phyloP scores from a whole-genome alignment of 1,284 basidiomycete genomes.

The Paramarasmius palmivorus region DNA sequence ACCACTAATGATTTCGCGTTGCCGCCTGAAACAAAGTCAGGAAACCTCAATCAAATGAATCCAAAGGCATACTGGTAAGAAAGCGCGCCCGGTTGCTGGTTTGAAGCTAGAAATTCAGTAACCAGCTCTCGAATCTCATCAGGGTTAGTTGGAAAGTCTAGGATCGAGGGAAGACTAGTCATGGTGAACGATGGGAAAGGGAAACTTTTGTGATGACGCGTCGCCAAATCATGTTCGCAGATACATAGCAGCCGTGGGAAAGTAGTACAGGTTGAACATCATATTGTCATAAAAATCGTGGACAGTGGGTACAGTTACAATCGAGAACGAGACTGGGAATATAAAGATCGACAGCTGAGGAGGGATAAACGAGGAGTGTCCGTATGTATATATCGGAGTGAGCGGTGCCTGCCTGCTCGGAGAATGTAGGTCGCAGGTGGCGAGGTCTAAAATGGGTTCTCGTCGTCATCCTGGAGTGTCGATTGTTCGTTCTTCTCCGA shows the following conservation, averaged over 20 bases:
- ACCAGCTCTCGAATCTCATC: conserved; percentile 12
- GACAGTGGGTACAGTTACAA: conserved; percentile 1
- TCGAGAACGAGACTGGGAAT: not conserved
- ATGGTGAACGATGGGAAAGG: conserved; percentile 1
- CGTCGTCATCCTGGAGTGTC: conserved; percentile 54
- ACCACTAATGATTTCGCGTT: conserved; percentile 28
- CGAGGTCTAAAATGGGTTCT: conserved; percentile 57
- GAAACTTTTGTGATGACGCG: conserved; percentile 5
- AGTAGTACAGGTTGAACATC: not conserved
- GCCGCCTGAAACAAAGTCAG: conserved; percentile 30
- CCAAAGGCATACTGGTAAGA: conserved; percentile 7
- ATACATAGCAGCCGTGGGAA: not conserved
- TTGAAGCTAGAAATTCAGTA: conserved; percentile 3
- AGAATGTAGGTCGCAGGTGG: conserved; percentile 1
- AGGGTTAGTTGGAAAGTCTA: conserved; percentile 1
- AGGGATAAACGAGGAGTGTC: not conserved
- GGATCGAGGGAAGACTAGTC: conserved; percentile 7
- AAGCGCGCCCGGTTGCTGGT: conserved; percentile 3
- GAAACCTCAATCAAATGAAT: not conserved
- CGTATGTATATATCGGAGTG: conserved; percentile 3
- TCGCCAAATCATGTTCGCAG: not conserved
- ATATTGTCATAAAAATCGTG: not conserved
- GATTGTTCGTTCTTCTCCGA: conserved; percentile 27
- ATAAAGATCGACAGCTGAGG: not conserved
- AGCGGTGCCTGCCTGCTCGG: not conserved